A percentile compares a stretch with the other conserved stretches of the same genome.
Conservation (phyloP, 345 rosid genomes). For the Euphorbia pulcherrima region DNA sequence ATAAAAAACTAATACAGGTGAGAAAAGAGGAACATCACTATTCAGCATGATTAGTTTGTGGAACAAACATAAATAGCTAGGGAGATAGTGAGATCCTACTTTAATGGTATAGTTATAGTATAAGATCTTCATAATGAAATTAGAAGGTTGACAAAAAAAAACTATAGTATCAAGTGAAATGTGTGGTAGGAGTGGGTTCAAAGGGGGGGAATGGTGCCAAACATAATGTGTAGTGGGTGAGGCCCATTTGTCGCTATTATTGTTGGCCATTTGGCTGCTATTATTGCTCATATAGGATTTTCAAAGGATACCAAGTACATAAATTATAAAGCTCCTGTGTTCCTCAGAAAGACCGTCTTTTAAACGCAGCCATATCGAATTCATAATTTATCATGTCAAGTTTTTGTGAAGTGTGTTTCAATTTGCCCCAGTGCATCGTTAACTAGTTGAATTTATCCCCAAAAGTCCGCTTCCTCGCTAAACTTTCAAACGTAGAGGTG, state of each 20-base stretch:
- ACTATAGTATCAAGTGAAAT: background rate
- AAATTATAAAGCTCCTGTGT: background rate
- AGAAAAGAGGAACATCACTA: too few relatives aligned
- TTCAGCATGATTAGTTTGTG: background rate
- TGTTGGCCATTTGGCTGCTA: conserved; percentile 29
- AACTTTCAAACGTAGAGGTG: too few relatives aligned
- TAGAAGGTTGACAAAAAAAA: conserved; percentile 3
- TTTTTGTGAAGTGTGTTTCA: background rate
- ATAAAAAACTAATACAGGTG: too few relatives aligned
- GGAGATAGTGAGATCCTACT: too few relatives aligned
- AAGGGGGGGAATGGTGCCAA: conserved; percentile 11
- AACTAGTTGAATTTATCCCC: too few relatives aligned
- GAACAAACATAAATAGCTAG: background rate
- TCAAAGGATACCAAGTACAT: background rate
- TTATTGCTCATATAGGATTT: background rate
- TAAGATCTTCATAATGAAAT: background rate
- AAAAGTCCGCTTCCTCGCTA: too few relatives aligned
- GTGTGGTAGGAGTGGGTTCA: conserved; percentile 8
- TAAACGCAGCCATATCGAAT: conserved; percentile 1
- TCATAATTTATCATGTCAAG: conserved; percentile 3
- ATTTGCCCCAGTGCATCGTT: too few relatives aligned
- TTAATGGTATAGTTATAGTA: too few relatives aligned
- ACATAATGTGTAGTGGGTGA: conserved; percentile 23
- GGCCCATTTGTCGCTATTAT: conserved; percentile 44
- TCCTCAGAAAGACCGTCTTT: background rate